Conservation (phyloP, 2,329 filamentous ascomycete species). For the Fusarium foetens region DNA sequence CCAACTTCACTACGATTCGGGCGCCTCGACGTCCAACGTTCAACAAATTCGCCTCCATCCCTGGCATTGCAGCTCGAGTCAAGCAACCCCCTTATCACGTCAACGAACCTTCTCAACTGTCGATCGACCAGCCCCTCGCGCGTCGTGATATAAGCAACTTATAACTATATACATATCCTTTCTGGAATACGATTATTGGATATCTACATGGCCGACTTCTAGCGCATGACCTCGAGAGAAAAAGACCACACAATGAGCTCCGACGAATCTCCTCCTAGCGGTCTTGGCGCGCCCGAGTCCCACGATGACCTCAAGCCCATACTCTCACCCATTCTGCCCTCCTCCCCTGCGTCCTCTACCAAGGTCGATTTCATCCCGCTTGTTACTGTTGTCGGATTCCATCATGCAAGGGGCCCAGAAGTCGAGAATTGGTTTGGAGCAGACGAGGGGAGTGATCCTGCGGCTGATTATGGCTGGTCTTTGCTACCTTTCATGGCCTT, state of each 20-base stretch:
- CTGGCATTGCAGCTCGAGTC: constrained; percentile 1
- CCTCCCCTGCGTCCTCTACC: constrained; percentile 46
- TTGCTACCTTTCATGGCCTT: constrained; percentile 96
- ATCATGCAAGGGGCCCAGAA: constrained; percentile 89
- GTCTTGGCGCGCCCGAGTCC: constrained; percentile 38
- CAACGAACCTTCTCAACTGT: constrained; percentile 7
- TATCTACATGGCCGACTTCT: constrained; percentile 39
- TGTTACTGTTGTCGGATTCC: constrained; percentile 84
- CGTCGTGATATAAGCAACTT: background rate
- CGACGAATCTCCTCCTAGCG: constrained; percentile 40
- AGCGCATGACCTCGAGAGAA: background rate
- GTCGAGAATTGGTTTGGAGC: constrained; percentile 91
- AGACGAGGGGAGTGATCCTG: constrained; percentile 79
- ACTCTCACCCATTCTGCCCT: constrained; percentile 48
- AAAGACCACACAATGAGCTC: constrained; percentile 42
- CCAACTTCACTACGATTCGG: constrained; percentile 2
- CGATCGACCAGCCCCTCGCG: background rate
- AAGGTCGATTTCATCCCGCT: constrained; percentile 68
- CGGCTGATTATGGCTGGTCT: constrained; percentile 86
- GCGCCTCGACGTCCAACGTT: constrained; percentile 24
- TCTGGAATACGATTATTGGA: constrained; percentile 1
- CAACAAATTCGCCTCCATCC: background rate
- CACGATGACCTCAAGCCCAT: constrained; percentile 44
- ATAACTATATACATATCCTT: background rate
- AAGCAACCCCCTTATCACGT: constrained; percentile 21